phyloP scores from a whole-genome alignment of 129 eudicot species.

The Oenanthe sinensis region DNA sequence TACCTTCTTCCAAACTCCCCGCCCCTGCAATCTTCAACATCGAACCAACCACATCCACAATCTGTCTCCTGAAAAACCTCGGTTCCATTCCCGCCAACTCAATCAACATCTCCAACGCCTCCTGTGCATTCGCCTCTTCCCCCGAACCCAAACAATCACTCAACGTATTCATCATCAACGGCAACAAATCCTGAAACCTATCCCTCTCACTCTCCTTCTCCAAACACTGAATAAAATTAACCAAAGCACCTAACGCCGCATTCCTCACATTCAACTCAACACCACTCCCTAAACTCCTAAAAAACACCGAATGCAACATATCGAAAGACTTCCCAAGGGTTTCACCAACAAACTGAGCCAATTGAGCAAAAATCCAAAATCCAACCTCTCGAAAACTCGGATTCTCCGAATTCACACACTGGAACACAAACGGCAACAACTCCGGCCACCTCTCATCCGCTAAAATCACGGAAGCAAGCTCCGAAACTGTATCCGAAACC shows the following conservation, averaged over 20 bases:
- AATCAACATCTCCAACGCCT: conserved; percentile 73
- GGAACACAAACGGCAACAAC: conserved; percentile 79
- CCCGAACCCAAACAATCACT: conserved; percentile 60
- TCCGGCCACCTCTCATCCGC: conserved; percentile 84
- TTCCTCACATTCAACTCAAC: conserved; percentile 52
- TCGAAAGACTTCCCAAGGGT: conserved; percentile 43
- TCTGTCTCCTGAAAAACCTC: conserved; percentile 69
- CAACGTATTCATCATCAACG: conserved; percentile 84
- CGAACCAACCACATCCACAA: conserved; percentile 73
- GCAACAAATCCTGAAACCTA: conserved; percentile 75
- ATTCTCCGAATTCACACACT: conserved; percentile 57
- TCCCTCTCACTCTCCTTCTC: conserved; percentile 60
- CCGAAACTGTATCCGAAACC: conserved; percentile 81
- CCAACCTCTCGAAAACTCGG: conserved; percentile 55
- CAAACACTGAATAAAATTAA: conserved; percentile 78
- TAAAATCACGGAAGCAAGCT: conserved; percentile 57
- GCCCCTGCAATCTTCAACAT: conserved; percentile 95
- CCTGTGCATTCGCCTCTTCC: conserved; percentile 81
- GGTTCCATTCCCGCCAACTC: conserved; percentile 96
- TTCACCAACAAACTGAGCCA: conserved; percentile 79
- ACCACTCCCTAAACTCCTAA: conserved; percentile 39
- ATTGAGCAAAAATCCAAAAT: conserved; percentile 67
- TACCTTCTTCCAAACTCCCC: conserved; percentile 69
- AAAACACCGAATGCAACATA: conserved; percentile 67
- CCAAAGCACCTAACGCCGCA: conserved; percentile 71